Evolutionary conservation across 768 basidiomycete species (phyloP), one percentile per base, ranked within the genome.

Genomic region (Boletus huronensis): DNA sequence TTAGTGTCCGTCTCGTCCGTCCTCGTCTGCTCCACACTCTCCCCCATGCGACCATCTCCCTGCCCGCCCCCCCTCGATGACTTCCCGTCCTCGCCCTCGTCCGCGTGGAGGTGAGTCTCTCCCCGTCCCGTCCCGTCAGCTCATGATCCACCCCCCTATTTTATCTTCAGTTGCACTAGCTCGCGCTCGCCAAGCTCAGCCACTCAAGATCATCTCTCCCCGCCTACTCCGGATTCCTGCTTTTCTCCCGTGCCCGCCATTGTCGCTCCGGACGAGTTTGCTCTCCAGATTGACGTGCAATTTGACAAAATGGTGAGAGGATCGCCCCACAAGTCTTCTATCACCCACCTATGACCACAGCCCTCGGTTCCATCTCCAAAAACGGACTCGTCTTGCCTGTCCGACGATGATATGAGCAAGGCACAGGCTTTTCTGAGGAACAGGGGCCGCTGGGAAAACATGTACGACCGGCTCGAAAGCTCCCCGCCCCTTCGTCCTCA

Each of bases 21-120:
- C 46, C 36, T 10, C 26, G 26, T n/a, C 23, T 34, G 1, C 9
- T 42, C 25, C 42, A 25, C 29, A 0, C 29, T 32, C 17, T 44
- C 10, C 38, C 38, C 34, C 34, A 59, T 63, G 57, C 47, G 16
- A n/a, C 50, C 50, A 42, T 38, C 53, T 23, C 25, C 48, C 7
- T 17, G 17, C 44, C 19, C 48, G 34, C 52, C 31, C 31, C 39
- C 28, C 11, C 26, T 29, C 42, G 45, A 49, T n/a, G 52, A 47
- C 25, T 35, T 58, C 17, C 48, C 61, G 32, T 46, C 58, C 6
- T 58, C 69, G 2, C 66, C 68, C n/a, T 53, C 54, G 43, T 70
- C 66, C 28, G 36, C 52, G 16, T 59, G 53, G 54, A 70, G 69
- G 69, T 70, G 34, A 9, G 69, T 51, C 23, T 40, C 13, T n/a